Base-by-base conservation (phyloP, 176 grass and related monocot genomes). In the Phoenix roebelenii region DNA sequence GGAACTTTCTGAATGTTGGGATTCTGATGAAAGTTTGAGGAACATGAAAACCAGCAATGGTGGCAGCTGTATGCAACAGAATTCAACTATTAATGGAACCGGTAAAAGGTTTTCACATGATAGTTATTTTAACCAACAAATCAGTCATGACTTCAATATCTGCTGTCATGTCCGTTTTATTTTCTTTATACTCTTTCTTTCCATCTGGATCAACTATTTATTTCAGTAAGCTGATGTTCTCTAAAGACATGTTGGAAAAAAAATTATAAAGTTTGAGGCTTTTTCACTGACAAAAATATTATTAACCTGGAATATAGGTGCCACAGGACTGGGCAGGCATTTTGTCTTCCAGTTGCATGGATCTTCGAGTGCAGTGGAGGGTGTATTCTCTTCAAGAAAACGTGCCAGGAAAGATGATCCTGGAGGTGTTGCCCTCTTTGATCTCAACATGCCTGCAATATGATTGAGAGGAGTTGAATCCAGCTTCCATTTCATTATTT, bases 281-380 rank as follows among this genome's bases (percentile, higher is more conserved):
- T 53, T 59, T 57, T 76, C 72, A 82, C 7, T 48, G 57, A 44
- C 35, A 44, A 44, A 44, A 44, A 44, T 44, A 44, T 64, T 69
- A 76, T 30, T 3, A 9, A n/a, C 39, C 60, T 64, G 65, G 50
- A 68, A 68, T 57, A 28, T 62, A 95, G 86, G 67, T 15, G 44
- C 80, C 22, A 76, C 67, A 39, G 15, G 80, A 10, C 65, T 49
- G 18, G 79, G 85, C 61, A 99, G 80, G 50, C 77, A 75, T 22
- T 23, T 67, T 75, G 55, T 1, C 23, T 15, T 72, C 59, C 35
- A 44, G 35, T 59, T 83, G n/a, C 78, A 49, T 65, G 79, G 67
- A 44, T 73, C 70, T 15, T 85, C 88, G 4, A 99, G 79, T 89
- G 89, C 88, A 23, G 68, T 79, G 55, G 78, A 84, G 61, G 85